phyloP scores from a whole-genome alignment of 2,329 filamentous ascomycete genomes.

The Lecanicillium sp. region DNA sequence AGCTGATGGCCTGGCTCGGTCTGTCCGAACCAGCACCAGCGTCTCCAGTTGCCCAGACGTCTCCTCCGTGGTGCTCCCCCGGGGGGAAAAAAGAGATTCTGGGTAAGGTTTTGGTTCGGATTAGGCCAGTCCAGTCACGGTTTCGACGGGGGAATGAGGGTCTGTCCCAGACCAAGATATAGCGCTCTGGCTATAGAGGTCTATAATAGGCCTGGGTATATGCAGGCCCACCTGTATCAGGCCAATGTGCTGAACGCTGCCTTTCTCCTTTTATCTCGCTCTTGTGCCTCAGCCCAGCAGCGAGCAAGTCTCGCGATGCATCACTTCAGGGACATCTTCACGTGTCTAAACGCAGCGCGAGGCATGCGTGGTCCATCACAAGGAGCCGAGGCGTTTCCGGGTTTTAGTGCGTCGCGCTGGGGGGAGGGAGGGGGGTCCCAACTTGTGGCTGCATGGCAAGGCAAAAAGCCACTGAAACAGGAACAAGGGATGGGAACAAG shows the following conservation, averaged over 20 bases:
- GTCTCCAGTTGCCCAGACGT: neutral
- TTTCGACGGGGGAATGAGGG: neutral
- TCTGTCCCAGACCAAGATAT: neutral
- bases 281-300: neutral
- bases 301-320: neutral
- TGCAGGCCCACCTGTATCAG: too few relatives aligned
- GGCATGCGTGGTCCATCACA: neutral
- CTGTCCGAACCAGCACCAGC: neutral
- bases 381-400: constrained; percentile 10
- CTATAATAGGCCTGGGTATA: too few relatives aligned
- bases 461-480: too few relatives aligned
- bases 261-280: neutral
- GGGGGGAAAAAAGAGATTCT: constrained; percentile 10
- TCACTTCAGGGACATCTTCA: neutral
- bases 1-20: constrained; percentile 1
- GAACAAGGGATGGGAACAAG: too few relatives aligned
- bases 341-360: neutral
- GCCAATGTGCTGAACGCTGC: too few relatives aligned
- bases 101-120: constrained; percentile 9
- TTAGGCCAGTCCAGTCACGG: constrained; percentile 1
- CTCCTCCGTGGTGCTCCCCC: neutral
- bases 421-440: too few relatives aligned
- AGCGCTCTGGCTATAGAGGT: constrained; percentile 7
- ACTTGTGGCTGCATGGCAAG: too few relatives aligned
- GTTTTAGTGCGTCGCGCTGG: too few relatives aligned